phyloP scores from a whole-genome alignment of 2,329 filamentous ascomycete species.

The Sphaceloma murrayae region DNA sequence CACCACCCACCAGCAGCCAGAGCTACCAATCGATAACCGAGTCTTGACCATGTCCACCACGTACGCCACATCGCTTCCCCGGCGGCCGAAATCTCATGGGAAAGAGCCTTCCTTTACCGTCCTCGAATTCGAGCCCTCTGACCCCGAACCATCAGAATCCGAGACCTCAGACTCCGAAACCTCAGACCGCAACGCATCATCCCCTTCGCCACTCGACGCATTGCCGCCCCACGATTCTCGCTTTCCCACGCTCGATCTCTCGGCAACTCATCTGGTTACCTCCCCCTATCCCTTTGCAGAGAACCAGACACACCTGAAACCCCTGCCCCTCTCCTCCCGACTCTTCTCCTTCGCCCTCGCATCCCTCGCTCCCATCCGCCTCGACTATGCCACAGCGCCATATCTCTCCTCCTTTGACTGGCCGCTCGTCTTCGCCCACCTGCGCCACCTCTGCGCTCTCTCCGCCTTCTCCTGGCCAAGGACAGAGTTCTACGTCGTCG shows the following conservation, averaged over 20 bases:
- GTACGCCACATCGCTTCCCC: background rate
- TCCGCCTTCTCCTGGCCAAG: conserved; percentile 49
- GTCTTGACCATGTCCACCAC: background rate
- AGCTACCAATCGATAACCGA: background rate
- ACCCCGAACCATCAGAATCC: conserved; percentile 3
- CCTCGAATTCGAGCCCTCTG: background rate
- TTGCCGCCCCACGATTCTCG: too few species aligned
- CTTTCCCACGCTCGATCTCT: too few species aligned
- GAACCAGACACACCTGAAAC: conserved; percentile 3
- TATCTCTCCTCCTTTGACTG: conserved; percentile 75
- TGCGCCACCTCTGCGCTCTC: conserved; percentile 44
- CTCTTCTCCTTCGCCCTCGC: conserved; percentile 65
- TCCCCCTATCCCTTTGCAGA: conserved; percentile 1
- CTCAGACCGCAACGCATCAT: too few species aligned
- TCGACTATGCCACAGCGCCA: conserved; percentile 65
- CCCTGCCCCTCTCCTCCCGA: conserved; percentile 40
- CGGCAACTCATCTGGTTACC: background rate
- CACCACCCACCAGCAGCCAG: too few species aligned
- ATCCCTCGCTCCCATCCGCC: conserved; percentile 50
- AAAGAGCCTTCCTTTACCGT: background rate
- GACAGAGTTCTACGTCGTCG: conserved; percentile 70
- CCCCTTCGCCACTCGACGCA: too few species aligned
- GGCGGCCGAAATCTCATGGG: background rate
- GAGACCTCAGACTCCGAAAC: background rate
- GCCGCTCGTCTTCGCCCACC: conserved; percentile 48